A percentile compares a stretch with the other conserved stretches of the same genome.
phyloP scores from a whole-genome alignment of 805 yeast genomes.

The Hanseniaspora taiwanica region DNA sequence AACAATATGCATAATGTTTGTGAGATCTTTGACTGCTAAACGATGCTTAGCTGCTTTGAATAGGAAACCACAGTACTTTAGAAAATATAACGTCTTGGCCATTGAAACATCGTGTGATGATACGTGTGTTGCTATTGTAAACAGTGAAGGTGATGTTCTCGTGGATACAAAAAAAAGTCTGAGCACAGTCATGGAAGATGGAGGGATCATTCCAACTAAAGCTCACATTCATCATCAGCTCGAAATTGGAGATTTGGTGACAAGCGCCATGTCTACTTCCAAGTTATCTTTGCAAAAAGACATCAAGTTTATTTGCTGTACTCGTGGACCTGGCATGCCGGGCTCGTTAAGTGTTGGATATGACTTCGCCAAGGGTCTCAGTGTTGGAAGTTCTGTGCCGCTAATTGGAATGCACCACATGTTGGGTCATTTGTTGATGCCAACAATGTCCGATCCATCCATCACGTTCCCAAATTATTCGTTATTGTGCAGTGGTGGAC shows the following conservation, averaged over 20 bases:
- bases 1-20: slow-evolving; percentile 2
- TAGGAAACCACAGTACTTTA: too few species aligned
- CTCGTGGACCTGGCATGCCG: slow-evolving; percentile 94
- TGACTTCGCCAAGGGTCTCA: slow-evolving; percentile 73
- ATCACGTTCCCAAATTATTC: slow-evolving; percentile 53
- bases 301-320: slow-evolving; percentile 75
- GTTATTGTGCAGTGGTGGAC: slow-evolving; percentile 84
- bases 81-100: slow-evolving; percentile 57
- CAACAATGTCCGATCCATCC: slow-evolving; percentile 38
- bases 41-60: too few species aligned
- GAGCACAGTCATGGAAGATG: slow-evolving; percentile 41
- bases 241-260: slow-evolving; percentile 38
- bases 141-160: slow-evolving; percentile 25
- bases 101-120: slow-evolving; percentile 94
- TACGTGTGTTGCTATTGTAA: slow-evolving; percentile 72
- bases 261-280: slow-evolving; percentile 25
- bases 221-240: slow-evolving; percentile 73
- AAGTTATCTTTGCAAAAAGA: slow-evolving; percentile 9
- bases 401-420: slow-evolving; percentile 89
- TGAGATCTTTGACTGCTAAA: too few species aligned
- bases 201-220: slow-evolving; percentile 80
- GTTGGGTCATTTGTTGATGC: slow-evolving; percentile 78
- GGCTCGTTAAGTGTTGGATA: slow-evolving; percentile 77
- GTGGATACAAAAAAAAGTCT: slow-evolving; percentile 55
- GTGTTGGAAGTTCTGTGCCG: slow-evolving; percentile 67